These are phyloP conservation scores for Nyssa sinensis DNA, from an alignment of 148 eudicot genomes.

Conservation along the genomic window DNA sequence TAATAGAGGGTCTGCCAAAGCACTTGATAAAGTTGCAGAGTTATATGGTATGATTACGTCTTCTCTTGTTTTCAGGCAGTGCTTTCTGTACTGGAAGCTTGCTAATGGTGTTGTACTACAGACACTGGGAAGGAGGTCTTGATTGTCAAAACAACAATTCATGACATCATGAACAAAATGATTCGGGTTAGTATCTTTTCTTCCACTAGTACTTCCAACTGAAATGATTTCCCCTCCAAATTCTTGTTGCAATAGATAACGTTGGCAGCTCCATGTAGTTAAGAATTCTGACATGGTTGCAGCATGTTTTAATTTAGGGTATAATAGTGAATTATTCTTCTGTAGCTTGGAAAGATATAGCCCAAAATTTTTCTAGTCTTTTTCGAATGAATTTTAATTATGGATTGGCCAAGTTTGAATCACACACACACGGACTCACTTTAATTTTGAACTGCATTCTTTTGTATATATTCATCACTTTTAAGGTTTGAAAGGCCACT, in stretches of 20 bases:
- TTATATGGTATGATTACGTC: constrained; percentile 69
- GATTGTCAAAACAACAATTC: constrained; percentile 90
- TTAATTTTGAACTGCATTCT: background rate
- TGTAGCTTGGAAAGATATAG: background rate
- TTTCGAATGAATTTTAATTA: background rate
- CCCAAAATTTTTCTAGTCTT: background rate
- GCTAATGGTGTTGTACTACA: constrained; percentile 33
- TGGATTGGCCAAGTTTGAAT: background rate
- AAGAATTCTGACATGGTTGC: background rate
- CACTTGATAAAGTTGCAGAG: constrained; percentile 98
- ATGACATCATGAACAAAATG: constrained; percentile 98
- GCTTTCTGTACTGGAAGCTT: constrained; percentile 4
- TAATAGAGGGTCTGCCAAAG: constrained; percentile 99
- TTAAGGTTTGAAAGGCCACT: background rate
- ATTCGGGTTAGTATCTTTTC: constrained; percentile 58
- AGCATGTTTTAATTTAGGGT: background rate
- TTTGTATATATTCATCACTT: background rate
- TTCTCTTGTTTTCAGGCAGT: constrained; percentile 16
- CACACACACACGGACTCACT: background rate
- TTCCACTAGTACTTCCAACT: background rate
- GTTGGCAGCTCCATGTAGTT: background rate
- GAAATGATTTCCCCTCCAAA: background rate
- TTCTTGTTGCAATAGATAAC: background rate
- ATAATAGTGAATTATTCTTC: background rate
- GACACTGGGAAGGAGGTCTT: constrained; percentile 91